Evolutionary conservation across 2,329 filamentous ascomycete genomes (phyloP).

Genomic region (Biscogniauxia sp.): DNA sequence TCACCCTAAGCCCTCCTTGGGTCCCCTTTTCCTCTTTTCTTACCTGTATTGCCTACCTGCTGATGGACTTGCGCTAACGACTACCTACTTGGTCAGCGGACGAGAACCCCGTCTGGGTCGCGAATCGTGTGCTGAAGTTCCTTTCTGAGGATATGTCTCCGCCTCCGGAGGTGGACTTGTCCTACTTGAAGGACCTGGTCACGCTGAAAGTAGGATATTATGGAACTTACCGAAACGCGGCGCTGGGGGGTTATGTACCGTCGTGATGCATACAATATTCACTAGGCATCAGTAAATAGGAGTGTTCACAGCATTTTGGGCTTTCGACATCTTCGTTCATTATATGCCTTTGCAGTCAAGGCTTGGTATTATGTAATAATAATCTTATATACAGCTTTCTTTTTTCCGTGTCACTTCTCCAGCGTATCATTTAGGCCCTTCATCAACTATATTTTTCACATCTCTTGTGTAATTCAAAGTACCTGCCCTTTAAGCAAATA

Average conservation of each 20-base stretch:
- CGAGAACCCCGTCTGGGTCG: slow-evolving; percentile 27
- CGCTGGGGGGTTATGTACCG: slow-evolving; percentile 6
- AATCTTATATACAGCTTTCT: no score
- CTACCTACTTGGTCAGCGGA: slow-evolving; percentile 14
- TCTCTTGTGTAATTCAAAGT: no score
- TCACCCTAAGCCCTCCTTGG: no score
- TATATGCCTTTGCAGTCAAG: no score
- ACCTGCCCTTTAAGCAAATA: no score
- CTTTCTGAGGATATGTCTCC: slow-evolving; percentile 20
- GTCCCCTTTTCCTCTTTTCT: background rate
- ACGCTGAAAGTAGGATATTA: slow-evolving; percentile 25
- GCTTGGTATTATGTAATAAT: no score
- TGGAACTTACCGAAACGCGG: slow-evolving; percentile 21
- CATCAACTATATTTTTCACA: no score
- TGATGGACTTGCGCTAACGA: background rate
- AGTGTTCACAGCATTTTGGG: no score
- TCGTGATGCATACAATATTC: background rate
- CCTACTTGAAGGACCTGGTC: slow-evolving; percentile 18
- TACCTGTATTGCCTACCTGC: background rate
- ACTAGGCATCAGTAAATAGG: background rate
- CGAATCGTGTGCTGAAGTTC: slow-evolving; percentile 21
- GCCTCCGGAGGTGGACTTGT: slow-evolving; percentile 16
- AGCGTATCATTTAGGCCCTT: no score
- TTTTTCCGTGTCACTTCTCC: no score
- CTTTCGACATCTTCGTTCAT: no score